These are phyloP conservation scores for Diplotaxis tenuifolia DNA, from an alignment of 345 rosid genomes.

Conservation along the genomic window DNA sequence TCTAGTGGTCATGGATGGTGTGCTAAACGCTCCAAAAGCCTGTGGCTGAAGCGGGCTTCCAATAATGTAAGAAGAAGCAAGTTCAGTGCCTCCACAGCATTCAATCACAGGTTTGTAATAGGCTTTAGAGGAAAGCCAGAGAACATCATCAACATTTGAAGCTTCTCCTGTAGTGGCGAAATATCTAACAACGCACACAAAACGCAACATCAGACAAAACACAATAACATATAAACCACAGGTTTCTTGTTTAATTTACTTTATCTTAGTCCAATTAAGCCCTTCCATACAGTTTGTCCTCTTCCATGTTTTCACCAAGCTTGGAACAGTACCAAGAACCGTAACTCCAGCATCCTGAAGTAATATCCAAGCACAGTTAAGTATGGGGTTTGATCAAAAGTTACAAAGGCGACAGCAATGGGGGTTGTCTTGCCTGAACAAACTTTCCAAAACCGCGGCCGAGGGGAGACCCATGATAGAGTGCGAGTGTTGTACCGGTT, in stretches of 20 bases:
- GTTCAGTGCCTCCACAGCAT: conserved; percentile 91
- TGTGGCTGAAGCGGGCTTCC: conserved; percentile 78
- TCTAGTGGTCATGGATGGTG: conserved; percentile 68
- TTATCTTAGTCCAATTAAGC: conserved; percentile 73
- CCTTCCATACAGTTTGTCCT: conserved; percentile 66
- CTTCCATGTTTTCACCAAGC: conserved; percentile 86
- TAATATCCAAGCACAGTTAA: background rate
- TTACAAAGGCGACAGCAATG: conserved; percentile 1
- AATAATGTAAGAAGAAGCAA: conserved; percentile 69
- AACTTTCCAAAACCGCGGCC: conserved; percentile 81
- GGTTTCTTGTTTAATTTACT: conserved; percentile 37
- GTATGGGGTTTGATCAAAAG: background rate
- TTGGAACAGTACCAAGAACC: conserved; percentile 83
- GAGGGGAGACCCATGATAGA: conserved; percentile 88
- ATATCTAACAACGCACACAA: too few relatives aligned
- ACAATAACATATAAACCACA: background rate
- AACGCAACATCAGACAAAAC: too few relatives aligned
- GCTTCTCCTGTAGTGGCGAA: conserved; percentile 63
- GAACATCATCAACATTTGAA: conserved; percentile 83
- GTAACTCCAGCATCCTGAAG: conserved; percentile 88
- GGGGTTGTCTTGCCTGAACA: conserved; percentile 54
- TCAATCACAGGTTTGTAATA: conserved; percentile 72
- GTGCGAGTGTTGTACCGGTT: conserved; percentile 78
- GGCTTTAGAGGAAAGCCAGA: conserved; percentile 89
- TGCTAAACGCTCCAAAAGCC: conserved; percentile 86